phyloP scores from a whole-genome alignment of 495 filamentous ascomycete genomes.

The Penicillium longicatenatum region DNA sequence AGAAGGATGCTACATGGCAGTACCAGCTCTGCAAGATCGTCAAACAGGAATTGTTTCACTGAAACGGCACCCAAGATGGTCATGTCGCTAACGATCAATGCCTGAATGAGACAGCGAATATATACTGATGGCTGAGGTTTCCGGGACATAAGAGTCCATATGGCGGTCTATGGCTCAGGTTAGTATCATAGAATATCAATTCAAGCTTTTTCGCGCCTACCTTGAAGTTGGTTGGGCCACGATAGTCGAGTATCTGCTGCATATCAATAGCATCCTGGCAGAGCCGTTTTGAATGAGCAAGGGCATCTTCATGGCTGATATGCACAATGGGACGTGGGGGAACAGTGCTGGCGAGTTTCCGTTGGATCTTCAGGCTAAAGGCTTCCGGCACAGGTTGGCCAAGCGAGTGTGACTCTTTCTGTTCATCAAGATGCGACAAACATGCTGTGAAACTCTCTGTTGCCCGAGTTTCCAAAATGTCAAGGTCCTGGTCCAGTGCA shows the following conservation, averaged over 20 bases:
- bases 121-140: slow-evolving; percentile 84
- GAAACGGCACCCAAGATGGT: slow-evolving; percentile 64
- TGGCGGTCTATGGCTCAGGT: slow-evolving; percentile 47
- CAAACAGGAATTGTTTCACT: slow-evolving; percentile 72
- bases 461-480: slow-evolving; percentile 41
- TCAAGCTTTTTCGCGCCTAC: slow-evolving; percentile 17
- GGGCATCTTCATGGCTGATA: slow-evolving; percentile 69
- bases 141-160: slow-evolving; percentile 72
- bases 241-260: slow-evolving; percentile 66
- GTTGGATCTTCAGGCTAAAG: slow-evolving; percentile 89
- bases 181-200: slow-evolving; percentile 2
- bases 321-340: slow-evolving; percentile 89
- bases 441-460: slow-evolving; percentile 45
- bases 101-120: slow-evolving; percentile 78
- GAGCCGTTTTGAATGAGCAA: slow-evolving; percentile 66
- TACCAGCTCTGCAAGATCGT: slow-evolving; percentile 75
- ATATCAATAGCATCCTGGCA: slow-evolving; percentile 73
- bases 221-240: slow-evolving; percentile 65
- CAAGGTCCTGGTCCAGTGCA: slow-evolving; percentile 49
- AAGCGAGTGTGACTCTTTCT: slow-evolving; percentile 60
- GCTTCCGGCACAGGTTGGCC: slow-evolving; percentile 70
- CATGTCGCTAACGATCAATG: slow-evolving; percentile 71
- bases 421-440: slow-evolving; percentile 44
- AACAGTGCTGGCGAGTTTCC: slow-evolving; percentile 85
- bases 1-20: slow-evolving; percentile 71